Evolutionary conservation across 2,329 filamentous ascomycete species (phyloP).

Genomic region (Dactylellina parvicollis): DNA sequence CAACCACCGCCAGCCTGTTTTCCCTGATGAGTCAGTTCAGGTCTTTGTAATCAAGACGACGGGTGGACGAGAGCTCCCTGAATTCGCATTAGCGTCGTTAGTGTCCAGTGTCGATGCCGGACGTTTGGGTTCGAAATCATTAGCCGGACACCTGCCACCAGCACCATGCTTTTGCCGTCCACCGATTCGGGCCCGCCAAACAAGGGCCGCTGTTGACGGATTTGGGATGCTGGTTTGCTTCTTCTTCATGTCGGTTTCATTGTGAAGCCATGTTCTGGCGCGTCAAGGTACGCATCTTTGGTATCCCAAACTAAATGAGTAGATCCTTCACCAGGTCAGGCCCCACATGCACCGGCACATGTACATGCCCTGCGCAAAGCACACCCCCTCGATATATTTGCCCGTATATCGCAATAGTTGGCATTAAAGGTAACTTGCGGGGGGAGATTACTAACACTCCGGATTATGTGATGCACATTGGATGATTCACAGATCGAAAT

Average conservation of each 20-base stretch:
- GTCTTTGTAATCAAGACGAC: conserved; percentile 44
- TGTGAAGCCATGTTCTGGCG: conserved; percentile 6
- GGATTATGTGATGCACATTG: conserved; percentile 37
- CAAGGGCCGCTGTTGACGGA: conserved; percentile 21
- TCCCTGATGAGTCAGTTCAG: conserved; percentile 44
- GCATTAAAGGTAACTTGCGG: background rate
- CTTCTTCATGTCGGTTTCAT: conserved; percentile 15
- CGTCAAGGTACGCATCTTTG: conserved; percentile 3
- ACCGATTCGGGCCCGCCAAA: conserved; percentile 40
- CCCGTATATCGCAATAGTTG: conserved; percentile 26
- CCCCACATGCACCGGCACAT: conserved; percentile 5
- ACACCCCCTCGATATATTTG: conserved; percentile 26
- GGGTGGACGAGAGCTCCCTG: conserved; percentile 33
- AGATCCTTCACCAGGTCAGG: conserved; percentile 37
- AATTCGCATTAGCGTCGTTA: conserved; percentile 23
- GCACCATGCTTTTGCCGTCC: conserved; percentile 40
- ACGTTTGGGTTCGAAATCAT: conserved; percentile 18
- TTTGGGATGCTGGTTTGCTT: conserved; percentile 35
- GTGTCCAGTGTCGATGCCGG: conserved; percentile 1
- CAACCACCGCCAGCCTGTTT: background rate
- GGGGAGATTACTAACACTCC: conserved; percentile 42
- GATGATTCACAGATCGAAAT: conserved; percentile 33
- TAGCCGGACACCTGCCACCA: conserved; percentile 37
- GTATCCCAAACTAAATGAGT: background rate
- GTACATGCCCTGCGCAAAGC: conserved; percentile 1